A percentile compares a stretch with the other conserved stretches of the same genome.
Evolutionary conservation across 2,329 filamentous ascomycete genomes (phyloP).

Genomic region (Fusarium sororula): DNA sequence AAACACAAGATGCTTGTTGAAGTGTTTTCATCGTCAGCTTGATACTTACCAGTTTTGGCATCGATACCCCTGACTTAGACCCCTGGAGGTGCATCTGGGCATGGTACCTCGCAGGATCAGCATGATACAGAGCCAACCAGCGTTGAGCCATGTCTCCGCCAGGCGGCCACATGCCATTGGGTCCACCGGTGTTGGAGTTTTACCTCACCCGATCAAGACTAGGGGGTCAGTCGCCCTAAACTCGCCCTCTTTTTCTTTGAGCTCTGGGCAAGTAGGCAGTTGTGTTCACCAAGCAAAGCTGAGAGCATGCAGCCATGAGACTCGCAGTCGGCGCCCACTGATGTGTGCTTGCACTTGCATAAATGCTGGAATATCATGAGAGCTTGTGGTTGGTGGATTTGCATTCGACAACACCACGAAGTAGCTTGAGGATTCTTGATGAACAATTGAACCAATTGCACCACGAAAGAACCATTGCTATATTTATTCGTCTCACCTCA

Average conservation of each 20-base stretch:
- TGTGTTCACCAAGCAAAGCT: neutral
- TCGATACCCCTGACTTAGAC: slow-evolving; percentile 39
- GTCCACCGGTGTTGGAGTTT: slow-evolving; percentile 36
- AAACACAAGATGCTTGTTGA: neutral
- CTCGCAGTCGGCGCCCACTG: neutral
- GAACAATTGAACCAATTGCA: neutral
- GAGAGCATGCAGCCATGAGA: neutral
- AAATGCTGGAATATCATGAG: neutral
- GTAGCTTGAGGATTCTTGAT: neutral
- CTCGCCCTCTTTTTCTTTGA: slow-evolving; percentile 7
- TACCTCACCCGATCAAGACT: slow-evolving; percentile 36
- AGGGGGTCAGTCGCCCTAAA: slow-evolving; percentile 32
- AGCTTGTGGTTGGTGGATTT: neutral
- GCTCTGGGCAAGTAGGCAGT: neutral
- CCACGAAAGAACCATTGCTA: neutral
- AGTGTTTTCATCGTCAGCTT: slow-evolving; percentile 12
- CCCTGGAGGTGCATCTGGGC: slow-evolving; percentile 23
- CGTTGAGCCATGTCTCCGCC: slow-evolving; percentile 21
- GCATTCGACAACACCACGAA: neutral
- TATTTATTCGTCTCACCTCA: neutral
- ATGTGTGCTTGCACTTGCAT: neutral
- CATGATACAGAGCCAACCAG: slow-evolving; percentile 34
- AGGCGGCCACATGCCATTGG: slow-evolving; percentile 34
- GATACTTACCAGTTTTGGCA: slow-evolving; percentile 16
- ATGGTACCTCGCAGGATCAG: slow-evolving; percentile 40